Evolutionary conservation across 1,284 basidiomycete genomes (phyloP), one percentile per base, ranked within the genome.

Genomic region (Calocybe gambosa): DNA sequence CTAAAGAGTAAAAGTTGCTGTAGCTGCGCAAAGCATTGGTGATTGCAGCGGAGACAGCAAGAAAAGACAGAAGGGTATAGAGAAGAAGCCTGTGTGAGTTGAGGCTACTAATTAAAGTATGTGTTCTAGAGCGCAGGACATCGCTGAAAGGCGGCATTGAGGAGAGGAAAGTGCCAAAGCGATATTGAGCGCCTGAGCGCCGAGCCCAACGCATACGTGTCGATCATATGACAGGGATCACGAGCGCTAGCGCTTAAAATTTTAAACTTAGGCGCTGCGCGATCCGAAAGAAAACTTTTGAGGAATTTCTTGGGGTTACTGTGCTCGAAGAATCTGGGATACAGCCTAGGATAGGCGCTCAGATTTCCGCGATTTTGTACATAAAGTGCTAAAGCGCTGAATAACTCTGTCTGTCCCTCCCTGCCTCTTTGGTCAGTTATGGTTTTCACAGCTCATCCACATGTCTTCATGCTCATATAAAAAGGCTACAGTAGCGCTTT

Each of bases 1-100:
- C 80, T 3, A 96, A 88, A 10, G 93, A 86, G 61, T 95, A 99
- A 70, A 96, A 97, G 71, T 96, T 97, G 59, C 85, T 85, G 55
- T 96, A 80, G 47, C 79, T 85, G 57, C 82, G 76, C 55, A 94
- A 77, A 3, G 93, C 93, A 62, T 86, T 88, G 42, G 77, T 69
- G 47, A 95, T 73, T 18, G 88, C 83, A 10, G 76, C 78, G 0
- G 75, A 75, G 28, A 92, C 82, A 0, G 88, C 80, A n/a, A 80
- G 58, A 25, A 80, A 70, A 36, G 90, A 93, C 50, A 85, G 60
- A 19, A 82, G 53, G 29, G 74, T 73, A 62, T 94, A 94, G 43
- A 89, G 62, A 15, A 84, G 62, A 38, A 91, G 66, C 45, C 85
- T 72, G 62, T 85, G 79, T 9, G 78, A 71, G 50, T 74, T 76